Percentiles rank a stretch among this genome's conserved stretches.
Evolutionary conservation across 148 eudicot genomes (phyloP).

Genomic region (Camellia japonica): DNA sequence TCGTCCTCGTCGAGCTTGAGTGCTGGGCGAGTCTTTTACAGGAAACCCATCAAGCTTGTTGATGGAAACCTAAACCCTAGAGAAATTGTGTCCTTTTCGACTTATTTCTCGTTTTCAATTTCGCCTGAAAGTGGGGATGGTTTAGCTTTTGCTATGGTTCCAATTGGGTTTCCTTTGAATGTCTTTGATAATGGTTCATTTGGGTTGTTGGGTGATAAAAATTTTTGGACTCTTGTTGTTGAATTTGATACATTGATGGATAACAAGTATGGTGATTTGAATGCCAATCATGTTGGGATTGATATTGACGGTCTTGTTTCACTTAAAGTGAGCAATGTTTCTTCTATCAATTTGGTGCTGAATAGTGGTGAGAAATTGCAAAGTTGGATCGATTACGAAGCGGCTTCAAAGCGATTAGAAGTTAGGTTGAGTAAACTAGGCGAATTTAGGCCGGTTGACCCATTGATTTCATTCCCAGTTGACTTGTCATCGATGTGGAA

Average conservation of each 20-base stretch:
- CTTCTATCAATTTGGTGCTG: constrained; percentile 42
- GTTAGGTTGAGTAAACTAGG: constrained; percentile 51
- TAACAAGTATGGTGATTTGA: constrained; percentile 48
- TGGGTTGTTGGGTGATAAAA: constrained; percentile 43
- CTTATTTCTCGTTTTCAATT: constrained; percentile 60
- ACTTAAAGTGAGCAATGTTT: constrained; percentile 47
- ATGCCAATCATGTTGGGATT: constrained; percentile 59
- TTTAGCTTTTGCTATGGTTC: constrained; percentile 58
- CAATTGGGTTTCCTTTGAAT: constrained; percentile 36
- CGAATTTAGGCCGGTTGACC: constrained; percentile 41
- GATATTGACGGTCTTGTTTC: constrained; percentile 49
- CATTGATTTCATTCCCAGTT: constrained; percentile 49
- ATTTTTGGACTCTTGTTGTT: constrained; percentile 44
- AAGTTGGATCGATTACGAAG: constrained; percentile 86
- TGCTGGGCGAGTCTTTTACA: constrained; percentile 66
- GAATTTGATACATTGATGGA: constrained; percentile 64
- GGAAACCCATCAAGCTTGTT: constrained; percentile 52
- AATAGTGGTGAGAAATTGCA: constrained; percentile 58
- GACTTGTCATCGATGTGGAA: constrained; percentile 56
- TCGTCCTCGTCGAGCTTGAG: constrained; percentile 37
- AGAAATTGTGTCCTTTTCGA: constrained; percentile 57
- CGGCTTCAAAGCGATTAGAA: constrained; percentile 58
- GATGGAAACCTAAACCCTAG: constrained; percentile 26
- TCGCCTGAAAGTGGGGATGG: constrained; percentile 56
- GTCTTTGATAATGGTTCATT: constrained; percentile 52